Evolutionary conservation across 2,329 filamentous ascomycete genomes (phyloP), one percentile per base, ranked within the genome.

Genomic region (Diaporthe sp.): DNA sequence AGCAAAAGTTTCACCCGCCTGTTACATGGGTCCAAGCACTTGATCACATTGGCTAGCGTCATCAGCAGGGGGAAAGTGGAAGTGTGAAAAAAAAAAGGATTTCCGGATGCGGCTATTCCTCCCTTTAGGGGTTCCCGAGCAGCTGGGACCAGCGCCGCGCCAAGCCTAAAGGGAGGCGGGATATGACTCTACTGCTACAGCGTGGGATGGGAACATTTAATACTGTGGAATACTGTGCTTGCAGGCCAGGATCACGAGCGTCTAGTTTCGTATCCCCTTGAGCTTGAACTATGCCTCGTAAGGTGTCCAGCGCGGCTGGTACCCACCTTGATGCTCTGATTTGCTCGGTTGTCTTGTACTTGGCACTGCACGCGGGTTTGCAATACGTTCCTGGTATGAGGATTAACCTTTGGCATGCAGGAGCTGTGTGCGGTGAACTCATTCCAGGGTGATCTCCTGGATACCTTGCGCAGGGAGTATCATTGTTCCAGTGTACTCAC

Each of bases 91-190:
- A 67, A 67, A 67, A 52, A 52, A 28, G 22, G 64, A 52, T 28
- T 52, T 50, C 30, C 64, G 64, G 4, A 52, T 67, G 42, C 69
- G 69, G 55, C 55, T 71, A 71, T 71, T 71, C 69, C 55, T 71
- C n/a, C 69, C 69, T 28, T 71, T 52, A 71, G 69, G 69, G 69
- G 69, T 40, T 50, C 69, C 69, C 69, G 52, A 60, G 19, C 35
- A 61, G 69, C 69, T 52, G 69, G 69, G 55, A 71, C 69, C 69
- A 71, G 42, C 40, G 42, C 68, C 57, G 28, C 54, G 69, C 55
- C 28, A 61, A 61, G 55, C 42, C 55, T 10, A 1, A 28, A 25
- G 2, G 55, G n/a, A 28, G n/a, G 15, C 1, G 17, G 68, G 28
- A 50, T 71, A 50, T 71, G 40, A 60, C 52, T 47, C 42, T 22